Conservation (phyloP, 208 protist genomes). For the Acanthamoeba lenticulata region DNA sequence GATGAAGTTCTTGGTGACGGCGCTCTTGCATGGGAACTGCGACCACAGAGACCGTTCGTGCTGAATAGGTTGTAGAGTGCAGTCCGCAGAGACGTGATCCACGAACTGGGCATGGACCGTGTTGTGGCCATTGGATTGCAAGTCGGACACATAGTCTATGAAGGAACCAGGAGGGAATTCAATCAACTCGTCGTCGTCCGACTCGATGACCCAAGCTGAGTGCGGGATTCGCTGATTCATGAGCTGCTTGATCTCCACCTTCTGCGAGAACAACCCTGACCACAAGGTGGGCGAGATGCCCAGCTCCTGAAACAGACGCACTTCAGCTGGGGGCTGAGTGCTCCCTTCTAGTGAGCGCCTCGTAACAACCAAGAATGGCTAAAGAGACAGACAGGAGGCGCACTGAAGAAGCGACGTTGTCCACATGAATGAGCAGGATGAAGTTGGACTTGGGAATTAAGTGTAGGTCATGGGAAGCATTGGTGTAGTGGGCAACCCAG, state of each 20-base stretch:
- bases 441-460: neutral
- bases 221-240: neutral
- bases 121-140: neutral
- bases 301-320: neutral
- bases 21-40: neutral
- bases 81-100: neutral
- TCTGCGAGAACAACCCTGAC: neutral
- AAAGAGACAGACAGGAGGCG: too few relatives aligned
- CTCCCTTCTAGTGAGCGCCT: too few relatives aligned
- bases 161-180: too few relatives aligned
- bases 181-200: slow-evolving; percentile 19
- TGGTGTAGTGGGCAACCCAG: neutral
- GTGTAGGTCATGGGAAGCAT: neutral
- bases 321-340: neutral
- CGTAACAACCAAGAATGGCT: too few relatives aligned
- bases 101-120: neutral
- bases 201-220: neutral
- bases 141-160: too few relatives aligned
- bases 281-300: neutral
- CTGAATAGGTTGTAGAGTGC: neutral
- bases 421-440: neutral
- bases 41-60: neutral
- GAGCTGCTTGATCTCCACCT: neutral
- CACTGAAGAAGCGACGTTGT: too few relatives aligned
- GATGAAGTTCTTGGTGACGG: neutral